phyloP scores from a whole-genome alignment of 2,329 filamentous ascomycete species.

The Arthrobotrys sinensis region DNA sequence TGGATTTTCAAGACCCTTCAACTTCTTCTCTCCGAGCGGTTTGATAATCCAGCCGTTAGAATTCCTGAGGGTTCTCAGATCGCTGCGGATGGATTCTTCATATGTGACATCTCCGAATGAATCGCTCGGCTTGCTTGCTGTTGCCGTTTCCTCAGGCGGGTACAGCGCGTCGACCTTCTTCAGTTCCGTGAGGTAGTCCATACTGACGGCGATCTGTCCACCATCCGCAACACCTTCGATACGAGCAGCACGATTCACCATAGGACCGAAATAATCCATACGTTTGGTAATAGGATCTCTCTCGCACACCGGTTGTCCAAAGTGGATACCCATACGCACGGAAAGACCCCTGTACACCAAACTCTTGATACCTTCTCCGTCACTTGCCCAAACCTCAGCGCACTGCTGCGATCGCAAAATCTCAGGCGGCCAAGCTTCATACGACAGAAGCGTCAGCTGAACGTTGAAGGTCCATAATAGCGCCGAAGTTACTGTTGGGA shows the following conservation, averaged over 20 bases:
- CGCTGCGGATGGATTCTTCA: conserved; percentile 84
- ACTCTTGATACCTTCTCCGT: conserved; percentile 85
- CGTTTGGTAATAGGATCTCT: conserved; percentile 95
- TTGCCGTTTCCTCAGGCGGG: conserved; percentile 78
- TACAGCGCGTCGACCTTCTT: conserved; percentile 77
- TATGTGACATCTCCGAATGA: conserved; percentile 81
- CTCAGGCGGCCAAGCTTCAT: conserved; percentile 92
- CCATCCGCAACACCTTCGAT: conserved; percentile 96
- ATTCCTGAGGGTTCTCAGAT: conserved; percentile 83
- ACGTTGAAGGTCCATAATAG: conserved; percentile 97
- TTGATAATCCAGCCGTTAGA: conserved; percentile 97
- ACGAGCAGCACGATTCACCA: conserved; percentile 97
- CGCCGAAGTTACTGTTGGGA: conserved; percentile 94
- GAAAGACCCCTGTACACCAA: conserved; percentile 94
- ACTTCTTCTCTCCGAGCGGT: conserved; percentile 92
- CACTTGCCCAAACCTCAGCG: conserved; percentile 75
- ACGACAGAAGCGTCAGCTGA: conserved; percentile 81
- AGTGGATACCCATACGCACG: conserved; percentile 98
- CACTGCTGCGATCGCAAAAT: conserved; percentile 84
- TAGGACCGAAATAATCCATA: conserved; percentile 99
- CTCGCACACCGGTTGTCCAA: conserved; percentile 93
- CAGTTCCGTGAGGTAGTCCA: conserved; percentile 90
- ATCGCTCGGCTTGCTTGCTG: conserved; percentile 80
- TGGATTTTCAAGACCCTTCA: conserved; percentile 97
- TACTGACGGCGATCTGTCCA: conserved; percentile 95